Percentiles rank a stretch among this genome's conserved stretches.
Evolutionary conservation across 2,329 filamentous ascomycete species (phyloP).

Genomic region (Penicillium polonicum): DNA sequence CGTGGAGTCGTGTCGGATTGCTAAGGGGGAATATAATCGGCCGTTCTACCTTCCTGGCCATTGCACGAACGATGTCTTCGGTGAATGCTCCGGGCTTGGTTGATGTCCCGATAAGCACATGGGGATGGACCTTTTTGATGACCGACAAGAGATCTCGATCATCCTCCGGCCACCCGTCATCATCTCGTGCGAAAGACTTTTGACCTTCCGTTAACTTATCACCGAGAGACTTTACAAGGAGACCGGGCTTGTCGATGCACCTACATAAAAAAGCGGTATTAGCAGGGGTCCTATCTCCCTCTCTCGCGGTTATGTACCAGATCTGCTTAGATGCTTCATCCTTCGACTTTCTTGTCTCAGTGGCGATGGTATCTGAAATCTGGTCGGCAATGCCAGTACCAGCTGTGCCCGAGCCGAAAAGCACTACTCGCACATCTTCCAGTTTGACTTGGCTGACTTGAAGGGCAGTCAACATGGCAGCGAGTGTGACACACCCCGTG

Average conservation of each 20-base stretch:
- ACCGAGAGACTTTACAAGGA: slow-evolving; percentile 64
- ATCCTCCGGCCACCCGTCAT: slow-evolving; percentile 61
- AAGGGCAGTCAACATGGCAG: slow-evolving; percentile 74
- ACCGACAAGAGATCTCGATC: slow-evolving; percentile 63
- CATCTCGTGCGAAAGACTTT: slow-evolving; percentile 62
- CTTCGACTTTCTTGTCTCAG: slow-evolving; percentile 64
- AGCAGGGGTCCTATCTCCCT: background rate
- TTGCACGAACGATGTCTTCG: slow-evolving; percentile 68
- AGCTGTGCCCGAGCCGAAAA: slow-evolving; percentile 80
- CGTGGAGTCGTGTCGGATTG: slow-evolving; percentile 80
- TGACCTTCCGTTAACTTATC: slow-evolving; percentile 67
- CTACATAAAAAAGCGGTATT: slow-evolving; percentile 41
- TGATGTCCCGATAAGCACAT: slow-evolving; percentile 80
- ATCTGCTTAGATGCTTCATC: slow-evolving; percentile 78
- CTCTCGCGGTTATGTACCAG: slow-evolving; percentile 52
- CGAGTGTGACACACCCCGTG: slow-evolving; percentile 82
- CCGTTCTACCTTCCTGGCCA: slow-evolving; percentile 69
- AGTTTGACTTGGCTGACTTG: slow-evolving; percentile 67
- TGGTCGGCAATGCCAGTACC: slow-evolving; percentile 86
- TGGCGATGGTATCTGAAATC: slow-evolving; percentile 72
- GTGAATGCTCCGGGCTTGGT: slow-evolving; percentile 76
- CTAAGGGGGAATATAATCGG: slow-evolving; percentile 81
- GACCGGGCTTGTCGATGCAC: slow-evolving; percentile 78
- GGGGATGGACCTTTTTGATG: slow-evolving; percentile 69
- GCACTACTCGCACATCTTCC: slow-evolving; percentile 66